Evolutionary conservation across 306 rosid genomes (phyloP).

Genomic region (Leucaena leucocephala): DNA sequence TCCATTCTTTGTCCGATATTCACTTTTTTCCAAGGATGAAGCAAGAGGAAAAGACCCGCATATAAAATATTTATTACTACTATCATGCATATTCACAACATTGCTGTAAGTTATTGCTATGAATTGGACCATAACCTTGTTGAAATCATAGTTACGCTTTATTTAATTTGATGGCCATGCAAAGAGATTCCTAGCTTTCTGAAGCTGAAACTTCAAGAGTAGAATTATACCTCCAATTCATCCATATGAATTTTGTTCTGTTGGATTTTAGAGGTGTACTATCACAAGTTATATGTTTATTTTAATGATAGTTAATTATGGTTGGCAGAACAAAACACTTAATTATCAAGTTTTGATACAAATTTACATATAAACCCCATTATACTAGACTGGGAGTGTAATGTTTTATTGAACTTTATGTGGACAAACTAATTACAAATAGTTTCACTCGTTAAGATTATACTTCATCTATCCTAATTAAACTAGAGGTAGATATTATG

Average conservation of each 20-base stretch:
- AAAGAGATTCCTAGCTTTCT: not conserved
- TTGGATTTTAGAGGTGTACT: not conserved
- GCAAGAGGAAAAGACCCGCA: too few species aligned
- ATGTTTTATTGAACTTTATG: too few species aligned
- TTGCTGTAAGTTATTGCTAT: not conserved
- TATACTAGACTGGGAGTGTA: not conserved
- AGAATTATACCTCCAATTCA: not conserved
- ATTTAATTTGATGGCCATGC: not conserved
- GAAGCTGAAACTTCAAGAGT: not conserved
- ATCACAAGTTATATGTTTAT: too few species aligned
- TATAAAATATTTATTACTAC: too few species aligned
- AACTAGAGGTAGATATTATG: too few species aligned
- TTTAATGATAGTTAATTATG: not conserved
- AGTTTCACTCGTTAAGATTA: not conserved
- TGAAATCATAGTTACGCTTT: not conserved
- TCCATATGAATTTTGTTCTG: not conserved
- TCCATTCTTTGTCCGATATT: not conserved
- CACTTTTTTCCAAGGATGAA: not conserved
- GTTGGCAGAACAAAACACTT: not conserved
- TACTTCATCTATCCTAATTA: too few species aligned
- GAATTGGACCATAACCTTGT: not conserved
- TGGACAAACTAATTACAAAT: too few species aligned
- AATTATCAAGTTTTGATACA: not conserved
- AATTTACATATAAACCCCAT: too few species aligned
- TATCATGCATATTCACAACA: not conserved